Base-by-base conservation (phyloP, 1,139 yeast genomes). In the Hanseniaspora uvarum region DNA sequence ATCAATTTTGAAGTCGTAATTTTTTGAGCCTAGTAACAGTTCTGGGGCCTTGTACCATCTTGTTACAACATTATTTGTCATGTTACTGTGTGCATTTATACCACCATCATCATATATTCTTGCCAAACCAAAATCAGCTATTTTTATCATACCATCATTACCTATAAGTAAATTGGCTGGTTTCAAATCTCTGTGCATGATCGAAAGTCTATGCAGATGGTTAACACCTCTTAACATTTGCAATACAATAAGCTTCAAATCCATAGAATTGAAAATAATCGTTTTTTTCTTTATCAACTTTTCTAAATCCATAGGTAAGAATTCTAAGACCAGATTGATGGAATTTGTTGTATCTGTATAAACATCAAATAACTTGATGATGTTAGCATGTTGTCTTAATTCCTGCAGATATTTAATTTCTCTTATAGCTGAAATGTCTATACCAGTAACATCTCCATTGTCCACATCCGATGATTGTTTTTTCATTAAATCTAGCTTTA, bases 1-100 rank as follows among this genome's bases (percentile, higher is more conserved):
- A 68, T 92, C 98, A 2, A 92, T 79, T 0, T 94, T 95, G 1
- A 79, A 81, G 0, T 95, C 85, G 63, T 92, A 92, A 65, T 87
- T 94, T 54, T 80, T 77, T 1, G 96, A 89, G 0, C 96, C 96
- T 65, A 89, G 83, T 40, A 92, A 70, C 51, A 92, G 72, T 63
- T 92, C 98, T 0, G 98, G 98, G 0, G 97, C 95, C 55, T 97
- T 72, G 68, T 92, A 92, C 98, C 98, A 92, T 57, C 97, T 72
- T 2, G 99, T 92, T 1, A 92, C 99, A 10, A 92, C 98, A 59
- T 89, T 89, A 0, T 95, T 85, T 0, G 97, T 86, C 65, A 92
- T 72, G 34, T 67, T 66, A 6, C 48, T 24, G 38, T 50, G 53
- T n/a, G 53, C 46, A 24, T 50, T 50, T n/a, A 50, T 50, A 21